Evolutionary conservation across 164 flowering plant genomes (phyloP), one percentile per base, ranked within the genome.

Genomic region (Brasenia schreberi): DNA sequence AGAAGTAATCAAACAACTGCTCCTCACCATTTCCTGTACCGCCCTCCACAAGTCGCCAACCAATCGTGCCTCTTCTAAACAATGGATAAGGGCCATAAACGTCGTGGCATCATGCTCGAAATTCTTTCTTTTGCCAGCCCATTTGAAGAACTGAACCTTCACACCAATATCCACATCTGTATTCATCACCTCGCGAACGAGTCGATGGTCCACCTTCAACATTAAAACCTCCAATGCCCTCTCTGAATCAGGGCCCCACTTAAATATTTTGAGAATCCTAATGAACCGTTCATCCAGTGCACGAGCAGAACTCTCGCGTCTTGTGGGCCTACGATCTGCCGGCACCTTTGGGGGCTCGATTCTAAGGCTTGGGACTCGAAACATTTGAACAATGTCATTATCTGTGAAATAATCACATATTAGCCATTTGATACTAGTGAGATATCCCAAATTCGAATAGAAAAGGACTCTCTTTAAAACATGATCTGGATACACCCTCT

Each of bases 161-260:
- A 84, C 96, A 67, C 69, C 75, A 69, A 84, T 72, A 66, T 89
- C 92, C 23, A 89, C 87, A 68, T 91, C 87, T 43, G 82, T 74
- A 19, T 79, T 81, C 80, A 94, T 63, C 62, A 94, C 86, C 52
- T 84, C 82, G 17, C 87, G 86, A 52, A 94, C 93, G 63, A 94
- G 76, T 64, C 89, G 71, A 67, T 86, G 89, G 75, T 94, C 96
- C 64, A 94, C 87, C 71, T 79, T 91, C 77, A 91, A 19, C 81
- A 83, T 83, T 0, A 94, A 79, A 60, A 94, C 96, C 78, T 94
- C 95, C 72, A 94, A 42, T 2, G 99, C 99, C 81, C 83, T 91
- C 68, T 91, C 99, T 0, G 99, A 87, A 77, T 94, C 99, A 12
- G 90, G 85, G 0, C 97, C 97, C 99, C 99, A 91, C 74, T 91